A percentile compares a stretch with the other conserved stretches of the same genome.
These are phyloP conservation scores for Eucalyptus marginata DNA, from an alignment of 345 rosid species.

Conservation along the genomic window DNA sequence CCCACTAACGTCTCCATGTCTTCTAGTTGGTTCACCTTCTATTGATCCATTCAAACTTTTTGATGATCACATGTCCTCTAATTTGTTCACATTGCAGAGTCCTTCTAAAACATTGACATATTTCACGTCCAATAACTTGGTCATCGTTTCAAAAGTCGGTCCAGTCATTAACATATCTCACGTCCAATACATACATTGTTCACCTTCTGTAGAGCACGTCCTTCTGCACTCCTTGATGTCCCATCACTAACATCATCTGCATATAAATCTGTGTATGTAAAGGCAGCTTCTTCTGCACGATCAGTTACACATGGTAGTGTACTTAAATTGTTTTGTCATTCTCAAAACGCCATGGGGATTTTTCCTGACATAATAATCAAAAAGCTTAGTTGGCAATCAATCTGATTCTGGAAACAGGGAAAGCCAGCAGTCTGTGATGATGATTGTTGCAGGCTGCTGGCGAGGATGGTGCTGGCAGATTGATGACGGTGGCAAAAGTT, in stretches of 20 bases:
- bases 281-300: not conserved
- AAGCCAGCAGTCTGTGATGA: not conserved
- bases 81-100: not conserved
- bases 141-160: not conserved
- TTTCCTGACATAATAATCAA: not conserved
- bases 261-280: not conserved
- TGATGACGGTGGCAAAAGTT: not conserved
- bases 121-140: not conserved
- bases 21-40: not conserved
- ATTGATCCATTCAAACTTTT: not conserved
- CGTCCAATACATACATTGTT: not conserved
- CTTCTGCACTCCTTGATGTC: not conserved
- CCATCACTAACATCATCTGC: not conserved
- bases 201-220: not conserved
- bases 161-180: fast-evolving
- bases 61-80: not conserved
- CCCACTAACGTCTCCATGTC: not conserved
- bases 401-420: not conserved
- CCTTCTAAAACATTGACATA: not conserved
- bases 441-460: not conserved
- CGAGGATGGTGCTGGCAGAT: not conserved
- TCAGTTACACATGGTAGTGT: not conserved
- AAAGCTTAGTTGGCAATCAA: not conserved
- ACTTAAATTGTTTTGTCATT: not conserved
- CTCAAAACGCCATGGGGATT: not conserved